Conservation (phyloP, 2,329 filamentous ascomycete species). For the Chrysoporthe puriensis region DNA sequence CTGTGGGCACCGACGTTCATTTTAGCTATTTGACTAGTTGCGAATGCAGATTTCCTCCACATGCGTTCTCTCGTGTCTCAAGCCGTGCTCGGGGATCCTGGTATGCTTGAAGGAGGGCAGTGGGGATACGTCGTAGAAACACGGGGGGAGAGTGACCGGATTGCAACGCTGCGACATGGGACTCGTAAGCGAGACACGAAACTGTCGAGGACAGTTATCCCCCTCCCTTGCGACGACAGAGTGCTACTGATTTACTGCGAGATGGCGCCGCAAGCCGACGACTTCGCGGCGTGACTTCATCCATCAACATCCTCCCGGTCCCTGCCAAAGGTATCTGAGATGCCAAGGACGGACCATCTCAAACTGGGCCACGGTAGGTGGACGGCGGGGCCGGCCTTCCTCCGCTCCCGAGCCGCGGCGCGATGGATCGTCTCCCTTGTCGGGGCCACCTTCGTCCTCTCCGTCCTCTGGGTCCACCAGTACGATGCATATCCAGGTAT, state of each 20-base stretch:
- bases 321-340: neutral
- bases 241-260: neutral
- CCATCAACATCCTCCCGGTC: neutral
- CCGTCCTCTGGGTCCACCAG: slow-evolving; percentile 5
- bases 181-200: slow-evolving; percentile 4
- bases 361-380: neutral
- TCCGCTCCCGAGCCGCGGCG: slow-evolving; percentile 17
- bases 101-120: neutral
- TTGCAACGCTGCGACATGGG: neutral
- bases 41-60: neutral
- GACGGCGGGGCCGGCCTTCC: neutral
- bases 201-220: neutral
- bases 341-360: neutral
- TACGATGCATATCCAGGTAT: neutral
- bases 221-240: neutral
- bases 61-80: neutral
- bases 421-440: slow-evolving; percentile 3
- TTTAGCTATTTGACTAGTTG: neutral
- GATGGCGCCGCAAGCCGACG: neutral
- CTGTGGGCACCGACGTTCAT: neutral
- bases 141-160: neutral
- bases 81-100: neutral
- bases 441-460: slow-evolving; percentile 4
- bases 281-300: neutral
- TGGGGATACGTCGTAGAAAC: neutral